Base-by-base conservation (phyloP, 768 basidiomycete genomes). In the Boletus fagicola region DNA sequence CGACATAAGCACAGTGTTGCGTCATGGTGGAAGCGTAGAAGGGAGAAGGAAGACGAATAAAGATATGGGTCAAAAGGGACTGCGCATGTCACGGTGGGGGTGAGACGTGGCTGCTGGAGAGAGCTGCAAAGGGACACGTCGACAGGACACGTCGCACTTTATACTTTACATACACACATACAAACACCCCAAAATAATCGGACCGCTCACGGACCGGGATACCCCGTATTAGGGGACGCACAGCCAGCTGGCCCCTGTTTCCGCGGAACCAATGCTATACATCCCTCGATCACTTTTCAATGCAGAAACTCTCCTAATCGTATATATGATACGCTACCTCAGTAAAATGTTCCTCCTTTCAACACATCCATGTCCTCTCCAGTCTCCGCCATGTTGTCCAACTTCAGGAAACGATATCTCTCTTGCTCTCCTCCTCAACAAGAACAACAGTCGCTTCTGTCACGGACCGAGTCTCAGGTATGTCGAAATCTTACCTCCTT, bases 1-100 rank as follows among this genome's bases (percentile, higher is more conserved):
- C 68, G 60, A 76, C 74, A 38, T 72, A 76, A 51, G 58, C 62
- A 28, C 53, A 68, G 7, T 63, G 70, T 38, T 62, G 63, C 20
- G 68, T 40, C 69, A 71, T 72, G 51, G 45, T 54, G 51, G 16
- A 31, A n/a, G 5, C 12, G 20, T 20, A 22, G 48, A 36, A 53
- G 48, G 28, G 24, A 33, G 26, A 57, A 48, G 36, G 26, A 57
- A 48, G 36, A 4, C 15, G 12, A 67, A 65, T 67, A 69, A 71
- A 30, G 55, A 62, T 67, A 71, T 18, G 30, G 42, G 42, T 64
- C 51, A 67, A 61, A 50, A 20, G 31, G 10, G 15, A 56, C 56
- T 52, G 62, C 38, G 59, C 60, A 59, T 64, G 36, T 51, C 49
- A 50, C 28, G 39, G 53, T 6, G 31, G 64, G 26, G 40, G n/a